A percentile compares a stretch with the other conserved stretches of the same genome.
These are phyloP conservation scores for Flaveria floridana DNA, from an alignment of 140 eudicot genomes.

Conservation along the genomic window DNA sequence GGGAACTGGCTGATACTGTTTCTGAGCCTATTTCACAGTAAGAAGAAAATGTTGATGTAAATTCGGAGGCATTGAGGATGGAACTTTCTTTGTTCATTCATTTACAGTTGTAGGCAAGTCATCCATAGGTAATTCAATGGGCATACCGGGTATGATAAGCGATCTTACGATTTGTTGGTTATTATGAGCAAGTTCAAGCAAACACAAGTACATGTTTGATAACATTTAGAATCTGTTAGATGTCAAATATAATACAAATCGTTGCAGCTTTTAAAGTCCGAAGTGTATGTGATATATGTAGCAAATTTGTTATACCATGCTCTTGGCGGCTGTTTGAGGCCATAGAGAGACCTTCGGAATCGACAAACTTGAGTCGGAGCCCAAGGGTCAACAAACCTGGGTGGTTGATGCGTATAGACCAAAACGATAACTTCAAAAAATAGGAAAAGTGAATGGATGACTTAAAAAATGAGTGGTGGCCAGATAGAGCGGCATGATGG, in stretches of 20 bases:
- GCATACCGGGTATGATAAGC: not conserved
- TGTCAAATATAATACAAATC: not conserved
- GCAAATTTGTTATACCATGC: too few relatives aligned
- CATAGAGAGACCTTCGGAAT: too few relatives aligned
- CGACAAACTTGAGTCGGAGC: too few relatives aligned
- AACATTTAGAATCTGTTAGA: not conserved
- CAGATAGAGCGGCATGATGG: too few relatives aligned
- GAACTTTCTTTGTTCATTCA: not conserved
- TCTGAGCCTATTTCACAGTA: slow-evolving; percentile 14
- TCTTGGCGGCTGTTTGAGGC: too few relatives aligned
- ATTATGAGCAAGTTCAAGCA: not conserved
- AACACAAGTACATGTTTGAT: not conserved
- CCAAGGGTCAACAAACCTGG: too few relatives aligned
- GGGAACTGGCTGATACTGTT: slow-evolving; percentile 43
- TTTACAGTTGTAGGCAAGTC: not conserved
- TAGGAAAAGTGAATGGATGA: too few relatives aligned
- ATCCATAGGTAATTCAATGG: not conserved
- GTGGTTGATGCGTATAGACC: too few relatives aligned
- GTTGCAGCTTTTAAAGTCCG: too few relatives aligned
- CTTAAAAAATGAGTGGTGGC: too few relatives aligned
- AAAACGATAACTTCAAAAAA: too few relatives aligned
- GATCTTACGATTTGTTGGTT: not conserved
- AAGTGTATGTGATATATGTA: too few relatives aligned
- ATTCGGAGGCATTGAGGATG: not conserved
- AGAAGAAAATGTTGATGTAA: slow-evolving; percentile 8